A percentile compares a stretch with the other conserved stretches of the same genome.
Evolutionary conservation across 2,329 filamentous ascomycete species (phyloP).

Genomic region (Xylaria sp.): DNA sequence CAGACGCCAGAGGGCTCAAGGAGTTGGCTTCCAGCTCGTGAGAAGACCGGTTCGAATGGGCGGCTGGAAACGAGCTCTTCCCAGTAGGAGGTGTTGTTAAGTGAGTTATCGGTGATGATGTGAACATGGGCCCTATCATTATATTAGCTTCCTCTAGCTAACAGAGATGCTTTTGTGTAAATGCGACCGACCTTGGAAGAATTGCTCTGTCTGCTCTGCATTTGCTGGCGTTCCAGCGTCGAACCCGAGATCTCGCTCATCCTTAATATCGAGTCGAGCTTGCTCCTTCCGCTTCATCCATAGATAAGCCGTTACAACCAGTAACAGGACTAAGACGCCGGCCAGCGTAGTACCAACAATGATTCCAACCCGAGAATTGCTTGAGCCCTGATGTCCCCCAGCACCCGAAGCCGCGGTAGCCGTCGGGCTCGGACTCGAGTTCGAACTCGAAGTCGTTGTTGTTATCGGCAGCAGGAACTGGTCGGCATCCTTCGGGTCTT

Average conservation of each 20-base stretch:
- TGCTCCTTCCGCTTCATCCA: constrained; percentile 33
- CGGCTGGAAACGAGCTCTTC: background rate
- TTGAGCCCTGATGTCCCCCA: background rate
- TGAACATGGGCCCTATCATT: background rate
- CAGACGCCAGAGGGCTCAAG: background rate
- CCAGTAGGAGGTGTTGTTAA: background rate
- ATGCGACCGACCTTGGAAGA: background rate
- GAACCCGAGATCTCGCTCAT: background rate
- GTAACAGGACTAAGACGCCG: constrained; percentile 38
- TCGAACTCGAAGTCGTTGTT: background rate
- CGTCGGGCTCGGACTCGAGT: background rate
- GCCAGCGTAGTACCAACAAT: constrained; percentile 39
- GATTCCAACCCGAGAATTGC: constrained; percentile 19
- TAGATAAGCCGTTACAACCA: constrained; percentile 31
- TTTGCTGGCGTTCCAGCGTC: background rate
- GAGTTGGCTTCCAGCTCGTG: background rate
- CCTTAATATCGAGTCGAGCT: background rate
- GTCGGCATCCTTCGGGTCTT: constrained; percentile 34
- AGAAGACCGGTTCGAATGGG: background rate
- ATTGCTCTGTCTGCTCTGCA: background rate
- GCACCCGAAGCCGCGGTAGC: constrained; percentile 4
- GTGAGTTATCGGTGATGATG: background rate
- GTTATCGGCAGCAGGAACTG: constrained; percentile 36
- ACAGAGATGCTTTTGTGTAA: background rate
- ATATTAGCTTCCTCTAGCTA: background rate